A percentile compares a stretch with the other conserved stretches of the same genome.
Evolutionary conservation across 1,284 basidiomycete genomes (phyloP).

Genomic region (Ceratobasidium sp.): DNA sequence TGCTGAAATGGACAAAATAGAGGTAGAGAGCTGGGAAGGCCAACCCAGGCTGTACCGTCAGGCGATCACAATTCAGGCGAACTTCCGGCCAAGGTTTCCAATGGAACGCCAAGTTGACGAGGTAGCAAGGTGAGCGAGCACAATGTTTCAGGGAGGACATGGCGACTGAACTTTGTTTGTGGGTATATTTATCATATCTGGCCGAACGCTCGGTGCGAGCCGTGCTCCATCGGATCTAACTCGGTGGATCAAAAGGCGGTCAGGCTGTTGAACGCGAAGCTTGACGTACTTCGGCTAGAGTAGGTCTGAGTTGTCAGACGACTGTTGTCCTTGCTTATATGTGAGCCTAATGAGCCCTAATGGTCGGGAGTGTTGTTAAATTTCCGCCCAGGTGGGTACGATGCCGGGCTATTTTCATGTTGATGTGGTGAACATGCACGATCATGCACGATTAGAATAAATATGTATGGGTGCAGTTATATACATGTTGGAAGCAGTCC

Average conservation of each 20-base stretch:
- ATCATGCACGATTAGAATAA: too few relatives aligned
- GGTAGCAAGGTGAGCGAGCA: not conserved
- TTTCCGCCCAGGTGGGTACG: not conserved
- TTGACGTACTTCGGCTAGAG: not conserved
- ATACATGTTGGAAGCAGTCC: too few relatives aligned
- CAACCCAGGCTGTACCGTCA: not conserved
- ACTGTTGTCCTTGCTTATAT: not conserved
- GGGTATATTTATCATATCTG: conserved; percentile 6
- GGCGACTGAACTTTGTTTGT: not conserved
- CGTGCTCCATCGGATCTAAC: not conserved
- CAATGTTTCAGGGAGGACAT: not conserved
- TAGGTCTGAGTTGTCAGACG: not conserved
- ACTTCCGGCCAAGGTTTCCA: not conserved
- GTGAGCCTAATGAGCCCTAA: not conserved
- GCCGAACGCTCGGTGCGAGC: conserved; percentile 1
- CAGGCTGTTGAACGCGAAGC: conserved; percentile 8
- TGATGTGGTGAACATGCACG: too few relatives aligned
- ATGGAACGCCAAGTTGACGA: conserved; percentile 9
- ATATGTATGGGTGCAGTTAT: too few relatives aligned
- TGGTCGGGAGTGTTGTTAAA: not conserved
- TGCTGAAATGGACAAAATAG: not conserved
- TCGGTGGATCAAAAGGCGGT: conserved; percentile 20
- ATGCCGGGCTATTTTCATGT: too few relatives aligned
- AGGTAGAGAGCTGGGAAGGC: not conserved
- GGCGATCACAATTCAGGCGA: not conserved